Evolutionary conservation across 208 protist genomes (phyloP).

Genomic region (Trypanosomatidae sp.): DNA sequence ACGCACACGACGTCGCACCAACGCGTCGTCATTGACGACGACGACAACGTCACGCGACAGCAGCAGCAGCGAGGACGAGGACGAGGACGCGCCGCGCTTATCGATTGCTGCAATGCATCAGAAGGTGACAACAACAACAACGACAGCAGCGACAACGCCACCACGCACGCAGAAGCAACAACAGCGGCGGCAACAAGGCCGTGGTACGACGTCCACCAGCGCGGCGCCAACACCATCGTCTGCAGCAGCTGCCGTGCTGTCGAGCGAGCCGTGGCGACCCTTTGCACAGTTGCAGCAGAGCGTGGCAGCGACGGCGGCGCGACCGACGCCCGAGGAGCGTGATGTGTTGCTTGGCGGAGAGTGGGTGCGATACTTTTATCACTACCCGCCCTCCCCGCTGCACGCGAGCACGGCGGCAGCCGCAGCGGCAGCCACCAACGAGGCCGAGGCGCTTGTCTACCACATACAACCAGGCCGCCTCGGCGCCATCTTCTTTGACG

Average conservation of each 20-base stretch:
- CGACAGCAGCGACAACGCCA: no score
- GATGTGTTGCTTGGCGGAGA: constrained; percentile 52
- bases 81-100: neutral
- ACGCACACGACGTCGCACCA: no score
- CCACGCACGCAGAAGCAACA: no score
- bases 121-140: no score
- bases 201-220: no score
- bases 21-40: no score
- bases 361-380: constrained; percentile 79
- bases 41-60: no score
- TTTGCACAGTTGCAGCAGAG: constrained; percentile 47
- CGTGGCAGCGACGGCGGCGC: constrained; percentile 7
- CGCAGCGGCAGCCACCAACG: no score
- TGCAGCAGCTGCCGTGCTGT: constrained; percentile 19
- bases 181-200: no score
- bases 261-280: constrained; percentile 58
- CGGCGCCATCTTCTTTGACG: constrained; percentile 65
- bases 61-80: no score
- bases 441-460: constrained; percentile 51
- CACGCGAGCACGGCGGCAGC: neutral
- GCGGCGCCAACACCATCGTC: no score
- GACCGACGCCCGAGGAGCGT: constrained; percentile 74
- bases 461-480: constrained; percentile 75
- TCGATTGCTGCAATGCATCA: no score
- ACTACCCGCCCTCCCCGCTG: constrained; percentile 19